A percentile compares a stretch with the other conserved stretches of the same genome.
phyloP scores from a whole-genome alignment of 495 filamentous ascomycete genomes.

The Oidiodendron maius region DNA sequence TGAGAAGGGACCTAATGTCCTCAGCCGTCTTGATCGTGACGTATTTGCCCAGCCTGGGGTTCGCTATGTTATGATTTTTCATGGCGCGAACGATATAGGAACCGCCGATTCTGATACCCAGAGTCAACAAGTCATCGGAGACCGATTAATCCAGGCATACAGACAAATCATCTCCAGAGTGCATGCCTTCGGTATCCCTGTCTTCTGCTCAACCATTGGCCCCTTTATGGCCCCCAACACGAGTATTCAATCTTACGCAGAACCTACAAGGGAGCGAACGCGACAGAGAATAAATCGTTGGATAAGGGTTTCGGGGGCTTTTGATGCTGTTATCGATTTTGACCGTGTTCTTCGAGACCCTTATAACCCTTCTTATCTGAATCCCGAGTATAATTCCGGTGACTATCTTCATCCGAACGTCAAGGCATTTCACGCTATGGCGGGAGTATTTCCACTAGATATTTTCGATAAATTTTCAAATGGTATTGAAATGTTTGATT shows the following conservation, averaged over 20 bases:
- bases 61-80: conserved; percentile 61
- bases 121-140: conserved; percentile 44
- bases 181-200: conserved; percentile 47
- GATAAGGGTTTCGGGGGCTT: conserved; percentile 50
- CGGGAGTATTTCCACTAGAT: conserved; percentile 51
- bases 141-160: conserved; percentile 46
- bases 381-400: conserved; percentile 52
- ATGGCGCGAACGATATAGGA: conserved; percentile 68
- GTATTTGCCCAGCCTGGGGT: conserved; percentile 50
- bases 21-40: conserved; percentile 59
- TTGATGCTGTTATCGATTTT: conserved; percentile 62
- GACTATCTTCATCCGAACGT: conserved; percentile 69
- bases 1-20: conserved; percentile 56
- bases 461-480: no score
- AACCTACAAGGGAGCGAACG: conserved; percentile 49
- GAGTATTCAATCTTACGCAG: conserved; percentile 44
- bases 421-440: conserved; percentile 57
- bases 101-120: conserved; percentile 36
- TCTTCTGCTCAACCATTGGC: conserved; percentile 64
- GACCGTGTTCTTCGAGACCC: conserved; percentile 50
- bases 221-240: conserved; percentile 44
- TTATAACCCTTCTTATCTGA: conserved; percentile 35
- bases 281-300: conserved; percentile 56
- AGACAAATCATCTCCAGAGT: conserved; percentile 50
- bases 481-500: no score